phyloP scores from a whole-genome alignment of 2,329 filamentous ascomycete genomes.

The Aspergillus japonicus region DNA sequence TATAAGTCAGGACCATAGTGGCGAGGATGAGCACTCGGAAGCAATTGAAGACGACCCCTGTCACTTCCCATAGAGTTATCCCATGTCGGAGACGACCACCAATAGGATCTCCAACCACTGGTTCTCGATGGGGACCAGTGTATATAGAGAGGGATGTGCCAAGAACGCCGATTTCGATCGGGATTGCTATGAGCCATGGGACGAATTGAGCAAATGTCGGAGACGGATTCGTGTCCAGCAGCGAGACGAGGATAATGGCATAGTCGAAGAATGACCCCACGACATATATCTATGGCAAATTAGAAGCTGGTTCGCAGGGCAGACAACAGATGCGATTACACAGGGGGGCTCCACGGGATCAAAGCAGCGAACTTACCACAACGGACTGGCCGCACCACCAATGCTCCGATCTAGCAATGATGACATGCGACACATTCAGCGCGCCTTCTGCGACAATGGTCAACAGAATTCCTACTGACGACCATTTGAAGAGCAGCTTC shows the following conservation, averaged over 20 bases:
- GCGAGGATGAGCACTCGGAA: slow-evolving; percentile 67
- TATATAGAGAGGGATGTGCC: slow-evolving; percentile 68
- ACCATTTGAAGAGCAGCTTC: slow-evolving; percentile 72
- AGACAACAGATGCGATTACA: background rate
- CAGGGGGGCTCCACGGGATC: background rate
- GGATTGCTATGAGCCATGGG: slow-evolving; percentile 73
- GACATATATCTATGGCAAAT: slow-evolving; percentile 68
- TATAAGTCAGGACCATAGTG: slow-evolving; percentile 61
- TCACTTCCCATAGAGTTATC: slow-evolving; percentile 44
- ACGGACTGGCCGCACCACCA: slow-evolving; percentile 83
- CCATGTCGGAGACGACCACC: slow-evolving; percentile 43
- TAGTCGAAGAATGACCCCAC: slow-evolving; percentile 84
- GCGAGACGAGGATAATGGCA: slow-evolving; percentile 77
- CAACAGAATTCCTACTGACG: slow-evolving; percentile 67
- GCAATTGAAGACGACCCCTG: slow-evolving; percentile 56
- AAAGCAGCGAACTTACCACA: slow-evolving; percentile 58
- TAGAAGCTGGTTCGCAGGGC: slow-evolving; percentile 3
- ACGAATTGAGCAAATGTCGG: slow-evolving; percentile 77
- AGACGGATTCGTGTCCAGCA: slow-evolving; percentile 78
- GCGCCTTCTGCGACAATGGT: slow-evolving; percentile 74
- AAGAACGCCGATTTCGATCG: slow-evolving; percentile 71
- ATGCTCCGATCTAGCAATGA: slow-evolving; percentile 61
- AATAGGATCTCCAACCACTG: slow-evolving; percentile 50
- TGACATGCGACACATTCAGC: slow-evolving; percentile 71
- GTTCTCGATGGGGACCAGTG: slow-evolving; percentile 64